Base-by-base conservation (phyloP, 2,329 filamentous ascomycete genomes). In the Penicillium fuscoglaucum region DNA sequence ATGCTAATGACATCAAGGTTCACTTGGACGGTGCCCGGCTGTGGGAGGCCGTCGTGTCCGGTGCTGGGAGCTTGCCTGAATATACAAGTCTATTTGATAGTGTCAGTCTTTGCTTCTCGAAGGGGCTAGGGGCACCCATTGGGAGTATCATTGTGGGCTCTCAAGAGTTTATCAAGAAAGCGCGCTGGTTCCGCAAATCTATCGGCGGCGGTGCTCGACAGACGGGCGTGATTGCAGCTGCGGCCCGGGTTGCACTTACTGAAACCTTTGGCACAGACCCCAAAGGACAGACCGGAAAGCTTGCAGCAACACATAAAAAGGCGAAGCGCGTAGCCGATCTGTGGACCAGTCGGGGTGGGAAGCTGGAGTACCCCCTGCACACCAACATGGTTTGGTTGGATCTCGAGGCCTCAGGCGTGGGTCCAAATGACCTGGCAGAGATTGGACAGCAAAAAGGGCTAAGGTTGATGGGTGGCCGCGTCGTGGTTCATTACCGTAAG, bases 321-420 rank as follows among this genome's bases (percentile, higher is more conserved):
- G 89, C 90, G 2, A 83, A 83, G 72, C 78, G 78, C 65, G 79
- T 93, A 26, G 86, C 82, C 28, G 76, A 80, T 33, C 73, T 89
- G 63, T 96, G 91, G 91, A 83, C 79, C 6, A 77, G 76, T 17
- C 79, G 87, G 52, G 91, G 91, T 5, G 91, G 91, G 1, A 85
- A 83, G 74, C 75, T 91, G 57, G 75, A 81, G 21, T 81, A 87
- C 59, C 88, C 89, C 0, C 87, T 90, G 1, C 87, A 96, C 70
- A 96, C 91, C n/a, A 96, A 96, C 76, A 96, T 96, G 90, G 85
- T 91, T 35, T 96, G 90, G 91, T 70, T 96, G 58, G 88, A 96
- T 72, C 78, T 95, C 17, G 82, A 85, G 31, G 82, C 82, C 1
- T 83, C 84, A 12, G 83, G 84, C 0, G 72, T 87, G 33, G 76